Evolutionary conservation across 805 yeast species (phyloP).

Genomic region (Suhomyces emberorum): DNA sequence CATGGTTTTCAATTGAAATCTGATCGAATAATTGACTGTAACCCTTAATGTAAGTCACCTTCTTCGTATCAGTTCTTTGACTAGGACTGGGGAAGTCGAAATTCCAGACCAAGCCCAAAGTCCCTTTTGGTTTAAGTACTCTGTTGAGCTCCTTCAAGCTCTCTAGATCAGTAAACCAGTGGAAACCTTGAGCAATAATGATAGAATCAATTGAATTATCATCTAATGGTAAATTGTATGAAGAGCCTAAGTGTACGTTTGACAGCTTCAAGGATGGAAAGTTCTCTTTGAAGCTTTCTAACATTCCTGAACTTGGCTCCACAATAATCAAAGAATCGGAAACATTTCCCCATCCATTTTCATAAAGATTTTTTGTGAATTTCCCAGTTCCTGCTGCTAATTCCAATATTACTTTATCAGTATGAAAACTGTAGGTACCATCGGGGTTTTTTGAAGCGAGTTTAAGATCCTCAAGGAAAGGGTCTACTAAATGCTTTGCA

Average conservation of each 20-base stretch:
- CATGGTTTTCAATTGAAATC: conserved; percentile 3
- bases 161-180: conserved; percentile 57
- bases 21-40: conserved; percentile 5
- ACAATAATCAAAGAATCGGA: conserved; percentile 38
- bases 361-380: conserved; percentile 46
- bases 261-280: conserved; percentile 39
- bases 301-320: conserved; percentile 61
- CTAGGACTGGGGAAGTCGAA: conserved; percentile 35
- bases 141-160: conserved; percentile 49
- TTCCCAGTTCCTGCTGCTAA: conserved; percentile 66
- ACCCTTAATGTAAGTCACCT: conserved; percentile 4
- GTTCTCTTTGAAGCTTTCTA: conserved; percentile 41
- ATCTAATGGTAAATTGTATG: conserved; percentile 45
- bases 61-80: conserved; percentile 2
- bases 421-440: conserved; percentile 11
- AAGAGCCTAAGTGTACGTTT: conserved; percentile 33
- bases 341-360: conserved; percentile 29
- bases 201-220: conserved; percentile 47
- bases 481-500: conserved; percentile 37
- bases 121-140: conserved; percentile 46
- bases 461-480: conserved; percentile 37
- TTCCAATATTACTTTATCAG: conserved; percentile 38
- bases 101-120: conserved; percentile 59
- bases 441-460: conserved; percentile 16
- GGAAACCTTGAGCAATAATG: conserved; percentile 60